A percentile compares a stretch with the other conserved stretches of the same genome.
Evolutionary conservation across 2,329 filamentous ascomycete genomes (phyloP).

Genomic region (Escovopsis weberi): DNA sequence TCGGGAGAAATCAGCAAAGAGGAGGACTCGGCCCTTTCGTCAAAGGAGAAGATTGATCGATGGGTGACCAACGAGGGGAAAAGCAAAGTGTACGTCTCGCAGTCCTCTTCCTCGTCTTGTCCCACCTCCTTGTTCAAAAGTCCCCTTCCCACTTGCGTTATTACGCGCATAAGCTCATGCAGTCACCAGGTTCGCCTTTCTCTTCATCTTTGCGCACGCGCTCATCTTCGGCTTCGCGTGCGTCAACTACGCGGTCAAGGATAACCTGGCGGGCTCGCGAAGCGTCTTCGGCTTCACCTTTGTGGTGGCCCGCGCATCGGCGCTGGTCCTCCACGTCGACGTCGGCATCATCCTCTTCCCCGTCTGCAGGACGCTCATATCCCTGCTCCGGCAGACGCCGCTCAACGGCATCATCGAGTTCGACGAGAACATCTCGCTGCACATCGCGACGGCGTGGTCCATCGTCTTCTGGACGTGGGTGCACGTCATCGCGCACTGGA

Average conservation of each 20-base stretch:
- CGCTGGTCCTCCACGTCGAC: constrained; percentile 67
- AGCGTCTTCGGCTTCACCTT: constrained; percentile 62
- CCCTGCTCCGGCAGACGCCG: constrained; percentile 63
- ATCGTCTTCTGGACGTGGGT: constrained; percentile 83
- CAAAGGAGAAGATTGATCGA: constrained; percentile 60
- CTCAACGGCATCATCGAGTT: constrained; percentile 79
- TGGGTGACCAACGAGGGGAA: constrained; percentile 90
- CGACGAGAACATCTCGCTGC: constrained; percentile 81
- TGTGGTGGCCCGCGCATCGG: constrained; percentile 60
- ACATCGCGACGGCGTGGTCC: constrained; percentile 73
- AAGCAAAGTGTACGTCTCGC: constrained; percentile 51
- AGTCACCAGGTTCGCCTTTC: constrained; percentile 63
- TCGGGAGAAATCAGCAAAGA: constrained; percentile 71
- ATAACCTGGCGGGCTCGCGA: constrained; percentile 52
- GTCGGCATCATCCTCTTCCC: constrained; percentile 67
- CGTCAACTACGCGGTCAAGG: constrained; percentile 66
- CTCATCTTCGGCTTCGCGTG: constrained; percentile 71
- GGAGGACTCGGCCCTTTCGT: constrained; percentile 50
- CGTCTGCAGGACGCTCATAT: constrained; percentile 74
- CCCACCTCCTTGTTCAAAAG: too few species aligned
- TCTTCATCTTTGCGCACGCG: constrained; percentile 58
- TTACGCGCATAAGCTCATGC: too few species aligned
- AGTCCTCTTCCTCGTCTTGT: background rate
- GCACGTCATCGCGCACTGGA: constrained; percentile 76
- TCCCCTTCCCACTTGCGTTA: too few species aligned